phyloP scores from a whole-genome alignment of 73 alveolate species.

The Diophrys appendiculata region DNA sequence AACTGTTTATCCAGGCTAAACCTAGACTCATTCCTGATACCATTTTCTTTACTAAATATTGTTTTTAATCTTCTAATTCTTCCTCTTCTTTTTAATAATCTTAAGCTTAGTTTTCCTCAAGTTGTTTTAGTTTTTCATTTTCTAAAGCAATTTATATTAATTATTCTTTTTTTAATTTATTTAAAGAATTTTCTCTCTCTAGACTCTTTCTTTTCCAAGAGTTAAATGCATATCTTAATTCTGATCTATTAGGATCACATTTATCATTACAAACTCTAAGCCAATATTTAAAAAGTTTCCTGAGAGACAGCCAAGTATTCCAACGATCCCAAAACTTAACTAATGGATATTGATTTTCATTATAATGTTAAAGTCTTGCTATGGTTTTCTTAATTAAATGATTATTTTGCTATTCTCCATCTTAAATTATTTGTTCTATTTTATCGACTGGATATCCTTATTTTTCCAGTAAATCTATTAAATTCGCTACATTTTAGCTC shows the following conservation, averaged over 20 bases:
- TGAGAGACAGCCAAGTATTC: slow-evolving; percentile 46
- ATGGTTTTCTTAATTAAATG: slow-evolving; percentile 1
- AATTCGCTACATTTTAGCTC: neutral
- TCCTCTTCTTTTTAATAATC: slow-evolving; percentile 13
- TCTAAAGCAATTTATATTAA: slow-evolving; percentile 26
- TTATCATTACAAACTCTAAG: slow-evolving; percentile 19
- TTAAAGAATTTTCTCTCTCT: slow-evolving; percentile 1
- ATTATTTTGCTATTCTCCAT: slow-evolving; percentile 9
- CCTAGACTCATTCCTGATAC: slow-evolving; percentile 13
- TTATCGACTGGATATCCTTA: slow-evolving; percentile 41
- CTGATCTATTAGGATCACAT: slow-evolving; percentile 30
- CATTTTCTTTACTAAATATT: neutral
- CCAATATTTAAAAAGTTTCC: slow-evolving; percentile 45
- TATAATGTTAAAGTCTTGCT: slow-evolving; percentile 32
- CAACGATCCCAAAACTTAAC: slow-evolving; percentile 56
- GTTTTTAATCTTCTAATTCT: neutral
- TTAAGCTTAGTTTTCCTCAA: slow-evolving; percentile 4
- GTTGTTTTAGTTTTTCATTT: neutral
- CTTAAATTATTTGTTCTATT: slow-evolving; percentile 4
- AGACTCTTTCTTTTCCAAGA: slow-evolving; percentile 42
- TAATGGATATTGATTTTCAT: slow-evolving; percentile 19
- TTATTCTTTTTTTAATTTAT: slow-evolving; percentile 23
- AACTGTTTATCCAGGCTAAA: slow-evolving; percentile 11
- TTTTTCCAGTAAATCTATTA: slow-evolving; percentile 9
- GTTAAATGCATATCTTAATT: slow-evolving; percentile 38